These are phyloP conservation scores for Ascochyta lentis DNA, from an alignment of 2,329 filamentous ascomycete species.

Conservation along the genomic window DNA sequence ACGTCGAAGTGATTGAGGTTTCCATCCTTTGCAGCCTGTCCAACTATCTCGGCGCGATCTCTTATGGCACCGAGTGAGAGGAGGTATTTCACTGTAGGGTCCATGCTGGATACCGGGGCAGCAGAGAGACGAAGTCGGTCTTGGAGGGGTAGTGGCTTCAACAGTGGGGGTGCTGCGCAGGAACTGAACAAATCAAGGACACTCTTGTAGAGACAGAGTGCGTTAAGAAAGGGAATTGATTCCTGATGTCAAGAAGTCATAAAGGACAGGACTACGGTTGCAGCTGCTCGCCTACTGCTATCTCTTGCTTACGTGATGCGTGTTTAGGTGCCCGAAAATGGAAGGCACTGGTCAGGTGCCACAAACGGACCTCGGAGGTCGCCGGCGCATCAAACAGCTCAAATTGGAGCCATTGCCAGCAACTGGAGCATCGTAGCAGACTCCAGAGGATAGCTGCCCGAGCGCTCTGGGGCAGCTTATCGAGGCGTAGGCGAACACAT, in stretches of 20 bases:
- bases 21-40: conserved; percentile 31
- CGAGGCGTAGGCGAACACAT: conserved; percentile 15
- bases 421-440: conserved; percentile 1
- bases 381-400: conserved; percentile 10
- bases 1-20: conserved; percentile 83
- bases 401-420: conserved; percentile 7
- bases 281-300: conserved; percentile 4
- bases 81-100: conserved; percentile 33
- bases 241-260: not conserved
- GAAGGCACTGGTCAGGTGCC: conserved; percentile 18
- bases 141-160: conserved; percentile 13
- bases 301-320: conserved; percentile 17
- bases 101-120: conserved; percentile 20
- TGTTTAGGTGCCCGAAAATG: conserved; percentile 11
- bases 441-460: not conserved
- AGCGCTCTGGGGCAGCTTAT: conserved; percentile 13
- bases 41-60: conserved; percentile 37
- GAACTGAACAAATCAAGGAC: not conserved
- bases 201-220: not conserved
- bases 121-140: not conserved
- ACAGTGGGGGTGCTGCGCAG: conserved; percentile 8
- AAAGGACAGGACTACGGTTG: not conserved
- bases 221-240: not conserved
- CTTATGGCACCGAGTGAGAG: conserved; percentile 36
- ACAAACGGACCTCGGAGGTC: conserved; percentile 15